phyloP scores from a whole-genome alignment of 257 asterid genomes.

The Ophiorrhiza pumila region DNA sequence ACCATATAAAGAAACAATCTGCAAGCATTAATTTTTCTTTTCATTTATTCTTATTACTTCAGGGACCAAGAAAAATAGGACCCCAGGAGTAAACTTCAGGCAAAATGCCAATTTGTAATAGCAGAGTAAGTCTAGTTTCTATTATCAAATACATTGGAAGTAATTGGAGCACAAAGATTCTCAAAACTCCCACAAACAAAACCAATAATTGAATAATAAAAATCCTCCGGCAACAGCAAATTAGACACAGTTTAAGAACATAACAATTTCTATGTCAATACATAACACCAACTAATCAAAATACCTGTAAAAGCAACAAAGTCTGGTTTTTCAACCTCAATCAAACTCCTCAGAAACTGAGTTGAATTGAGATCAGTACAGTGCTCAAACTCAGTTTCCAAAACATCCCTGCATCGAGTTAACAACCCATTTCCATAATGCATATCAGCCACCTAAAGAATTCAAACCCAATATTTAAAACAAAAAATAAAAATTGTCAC shows the following conservation, averaged over 20 bases:
- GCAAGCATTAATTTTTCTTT: not conserved
- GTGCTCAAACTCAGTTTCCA: conserved; percentile 52
- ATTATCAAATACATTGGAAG: not conserved
- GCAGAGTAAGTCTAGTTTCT: not conserved
- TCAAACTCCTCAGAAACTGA: conserved; percentile 66
- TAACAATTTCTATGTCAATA: not conserved
- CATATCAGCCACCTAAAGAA: conserved; percentile 89
- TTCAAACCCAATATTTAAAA: not conserved
- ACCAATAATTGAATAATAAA: not conserved
- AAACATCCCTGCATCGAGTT: conserved; percentile 86
- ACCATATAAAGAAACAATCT: not conserved
- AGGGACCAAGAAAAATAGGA: not conserved
- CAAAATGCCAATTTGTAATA: not conserved
- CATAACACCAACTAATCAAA: not conserved
- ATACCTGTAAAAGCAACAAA: conserved; percentile 88
- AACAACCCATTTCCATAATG: conserved; percentile 83
- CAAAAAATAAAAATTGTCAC: not conserved
- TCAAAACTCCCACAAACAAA: not conserved
- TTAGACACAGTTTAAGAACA: not conserved
- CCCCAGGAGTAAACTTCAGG: not conserved
- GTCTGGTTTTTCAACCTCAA: conserved; percentile 80
- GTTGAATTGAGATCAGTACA: conserved; percentile 86
- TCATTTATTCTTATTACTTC: not conserved
- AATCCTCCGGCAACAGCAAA: not conserved
- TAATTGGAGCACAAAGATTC: not conserved